Base-by-base conservation (phyloP, 805 yeast species). In the Hanseniaspora clermontiae region DNA sequence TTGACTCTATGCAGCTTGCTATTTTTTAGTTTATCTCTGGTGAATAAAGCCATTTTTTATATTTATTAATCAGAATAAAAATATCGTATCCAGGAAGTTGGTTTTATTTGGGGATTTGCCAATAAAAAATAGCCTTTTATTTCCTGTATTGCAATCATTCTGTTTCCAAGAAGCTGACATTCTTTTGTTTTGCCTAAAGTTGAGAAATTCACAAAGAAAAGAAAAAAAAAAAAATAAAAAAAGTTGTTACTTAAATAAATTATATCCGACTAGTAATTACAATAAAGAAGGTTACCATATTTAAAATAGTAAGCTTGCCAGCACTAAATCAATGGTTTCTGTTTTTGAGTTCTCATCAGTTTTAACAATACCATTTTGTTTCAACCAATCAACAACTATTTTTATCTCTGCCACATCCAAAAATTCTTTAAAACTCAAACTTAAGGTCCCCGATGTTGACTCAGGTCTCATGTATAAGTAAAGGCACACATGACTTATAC, bases 381-480 rank as follows among this genome's bases (percentile, higher is more conserved):
- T 60, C n/a, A 84, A 66, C 82, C 82, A 78, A 11, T 65, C 62
- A 19, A 77, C 58, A 1, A 77, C 64, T 11, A 66, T 66, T 10
- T 62, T 58, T 6, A 76, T 61, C 54, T 78, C 82, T 20, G 61
- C 60, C 0, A 60, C 58, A 31, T 75, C 72, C n/a, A 74, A 47
- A 15, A 72, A 59, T 15, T 70, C 68, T 20, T 56, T 39, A 40
- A 61, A 64, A 17, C 57, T 52, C 2, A 45, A n/a, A 8, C 59
- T 55, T 59, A 73, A 40, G 40, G 59, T 51, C 9, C 57, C 51
- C 24, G 61, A 29, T 43, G 71, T 63, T 2, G 80, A 71, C 5
- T 87, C 87, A 0, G 90, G 89, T 42, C 75, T 70, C 57, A 78
- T 72, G 7, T 78, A 70, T 10, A 81, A 65, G 5, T 73, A 69